phyloP scores from a whole-genome alignment of 2,329 filamentous ascomycete species.

The Fusarium denticulatum region DNA sequence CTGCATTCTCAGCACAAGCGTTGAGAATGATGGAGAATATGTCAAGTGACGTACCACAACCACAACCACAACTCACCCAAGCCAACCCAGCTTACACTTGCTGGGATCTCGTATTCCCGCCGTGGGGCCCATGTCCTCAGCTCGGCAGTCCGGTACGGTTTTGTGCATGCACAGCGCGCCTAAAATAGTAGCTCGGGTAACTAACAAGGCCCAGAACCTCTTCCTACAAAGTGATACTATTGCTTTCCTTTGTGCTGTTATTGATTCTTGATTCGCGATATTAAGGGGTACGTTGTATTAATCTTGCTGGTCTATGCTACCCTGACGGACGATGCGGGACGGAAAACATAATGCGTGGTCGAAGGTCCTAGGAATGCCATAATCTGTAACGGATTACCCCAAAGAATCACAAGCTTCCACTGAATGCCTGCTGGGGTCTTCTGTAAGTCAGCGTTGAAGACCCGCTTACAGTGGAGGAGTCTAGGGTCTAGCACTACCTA shows the following conservation, averaged over 20 bases:
- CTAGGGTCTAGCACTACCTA: background rate
- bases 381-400: background rate
- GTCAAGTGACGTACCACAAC: constrained; percentile 42
- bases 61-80: constrained; percentile 5
- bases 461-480: constrained; percentile 13
- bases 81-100: background rate
- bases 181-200: constrained; percentile 20
- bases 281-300: constrained; percentile 26
- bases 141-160: constrained; percentile 19
- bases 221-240: background rate
- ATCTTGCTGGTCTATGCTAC: constrained; percentile 6
- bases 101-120: constrained; percentile 38
- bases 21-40: constrained; percentile 18
- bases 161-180: constrained; percentile 10
- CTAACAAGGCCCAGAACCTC: background rate
- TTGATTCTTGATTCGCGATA: background rate
- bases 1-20: constrained; percentile 30
- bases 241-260: background rate
- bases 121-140: constrained; percentile 20
- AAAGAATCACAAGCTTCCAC: constrained; percentile 9
- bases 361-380: constrained; percentile 17
- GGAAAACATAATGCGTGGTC: background rate
- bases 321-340: background rate
- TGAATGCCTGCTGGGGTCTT: constrained; percentile 18
- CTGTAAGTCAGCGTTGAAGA: constrained; percentile 7